A percentile compares a stretch with the other conserved stretches of the same genome.
These are phyloP conservation scores for Pseudocercospora musae DNA, from an alignment of 2,329 filamentous ascomycete genomes.

Conservation along the genomic window DNA sequence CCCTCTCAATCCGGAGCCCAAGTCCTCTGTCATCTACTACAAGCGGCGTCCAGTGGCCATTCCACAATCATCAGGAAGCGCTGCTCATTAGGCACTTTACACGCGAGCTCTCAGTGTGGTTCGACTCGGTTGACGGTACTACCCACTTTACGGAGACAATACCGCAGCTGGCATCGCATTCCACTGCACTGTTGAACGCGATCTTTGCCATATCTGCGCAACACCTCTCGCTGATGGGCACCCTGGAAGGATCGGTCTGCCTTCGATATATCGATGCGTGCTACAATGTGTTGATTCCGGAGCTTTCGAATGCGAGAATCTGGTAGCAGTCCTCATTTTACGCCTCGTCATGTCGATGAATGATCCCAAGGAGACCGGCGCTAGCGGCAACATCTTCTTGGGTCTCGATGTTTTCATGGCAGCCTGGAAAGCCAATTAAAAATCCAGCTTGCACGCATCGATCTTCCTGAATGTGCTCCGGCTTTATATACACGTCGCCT, in stretches of 20 bases:
- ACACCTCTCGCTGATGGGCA: conserved; percentile 39
- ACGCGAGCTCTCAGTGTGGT: conserved; percentile 26
- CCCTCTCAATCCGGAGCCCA: not conserved
- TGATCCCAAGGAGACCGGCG: not conserved
- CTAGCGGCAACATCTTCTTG: conserved; percentile 7
- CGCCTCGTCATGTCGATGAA: conserved; percentile 13
- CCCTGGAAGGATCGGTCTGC: conserved; percentile 4
- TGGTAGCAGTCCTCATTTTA: conserved; percentile 12
- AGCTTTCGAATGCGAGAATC: conserved; percentile 10
- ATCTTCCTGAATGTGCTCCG: conserved; percentile 14
- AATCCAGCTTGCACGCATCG: conserved; percentile 14
- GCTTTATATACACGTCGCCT: conserved; percentile 14
- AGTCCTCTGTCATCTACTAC: not conserved
- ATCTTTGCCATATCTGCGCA: conserved; percentile 55
- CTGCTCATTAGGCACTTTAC: conserved; percentile 29
- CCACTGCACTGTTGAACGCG: conserved; percentile 53
- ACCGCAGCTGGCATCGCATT: conserved; percentile 51
- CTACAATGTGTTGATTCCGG: conserved; percentile 9
- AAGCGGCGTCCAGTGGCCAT: conserved; percentile 20
- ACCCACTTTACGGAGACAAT: conserved; percentile 54
- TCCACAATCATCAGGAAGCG: conserved; percentile 28
- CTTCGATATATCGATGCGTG: conserved; percentile 12
- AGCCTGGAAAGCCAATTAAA: conserved; percentile 8
- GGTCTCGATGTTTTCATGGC: conserved; percentile 15
- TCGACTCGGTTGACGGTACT: conserved; percentile 30